Evolutionary conservation across 2,329 filamentous ascomycete species (phyloP).

Genomic region (Colletotrichum sp.): DNA sequence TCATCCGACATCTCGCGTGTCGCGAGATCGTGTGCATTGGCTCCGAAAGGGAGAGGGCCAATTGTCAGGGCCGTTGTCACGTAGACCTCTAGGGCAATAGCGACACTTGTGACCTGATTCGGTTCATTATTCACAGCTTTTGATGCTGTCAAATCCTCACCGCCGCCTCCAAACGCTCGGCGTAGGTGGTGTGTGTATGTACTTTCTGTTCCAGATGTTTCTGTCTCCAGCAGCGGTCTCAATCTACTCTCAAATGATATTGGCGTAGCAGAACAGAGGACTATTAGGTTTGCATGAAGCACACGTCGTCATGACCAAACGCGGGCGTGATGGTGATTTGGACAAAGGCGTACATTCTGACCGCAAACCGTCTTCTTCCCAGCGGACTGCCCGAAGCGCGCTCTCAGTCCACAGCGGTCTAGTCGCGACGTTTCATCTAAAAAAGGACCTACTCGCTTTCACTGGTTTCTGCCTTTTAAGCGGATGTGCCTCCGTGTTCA

Average conservation of each 20-base stretch:
- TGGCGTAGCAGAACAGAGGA: not conserved
- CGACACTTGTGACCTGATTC: not conserved
- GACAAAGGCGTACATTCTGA: not conserved
- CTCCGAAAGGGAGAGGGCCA: not conserved
- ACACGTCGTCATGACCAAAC: not conserved
- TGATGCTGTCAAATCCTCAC: not conserved
- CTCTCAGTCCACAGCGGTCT: not conserved
- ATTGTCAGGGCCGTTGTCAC: not conserved
- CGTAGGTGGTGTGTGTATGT: not conserved
- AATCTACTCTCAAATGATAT: not conserved
- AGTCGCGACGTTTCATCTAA: not conserved
- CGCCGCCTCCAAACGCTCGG: not conserved
- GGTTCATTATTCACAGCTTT: not conserved
- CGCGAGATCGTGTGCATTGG: not conserved
- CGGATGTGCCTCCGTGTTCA: constrained; percentile 61
- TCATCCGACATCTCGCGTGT: not conserved
- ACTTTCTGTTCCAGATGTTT: not conserved
- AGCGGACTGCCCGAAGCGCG: not conserved
- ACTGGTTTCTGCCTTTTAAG: constrained; percentile 21
- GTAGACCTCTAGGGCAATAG: not conserved
- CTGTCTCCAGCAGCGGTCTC: not conserved
- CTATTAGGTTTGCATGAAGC: not conserved
- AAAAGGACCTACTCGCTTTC: not conserved
- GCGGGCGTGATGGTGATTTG: not conserved
- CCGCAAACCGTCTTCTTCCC: not conserved